Evolutionary conservation across 495 filamentous ascomycete genomes (phyloP), one percentile per base, ranked within the genome.

Genomic region (Parathielavia hyrcaniae): DNA sequence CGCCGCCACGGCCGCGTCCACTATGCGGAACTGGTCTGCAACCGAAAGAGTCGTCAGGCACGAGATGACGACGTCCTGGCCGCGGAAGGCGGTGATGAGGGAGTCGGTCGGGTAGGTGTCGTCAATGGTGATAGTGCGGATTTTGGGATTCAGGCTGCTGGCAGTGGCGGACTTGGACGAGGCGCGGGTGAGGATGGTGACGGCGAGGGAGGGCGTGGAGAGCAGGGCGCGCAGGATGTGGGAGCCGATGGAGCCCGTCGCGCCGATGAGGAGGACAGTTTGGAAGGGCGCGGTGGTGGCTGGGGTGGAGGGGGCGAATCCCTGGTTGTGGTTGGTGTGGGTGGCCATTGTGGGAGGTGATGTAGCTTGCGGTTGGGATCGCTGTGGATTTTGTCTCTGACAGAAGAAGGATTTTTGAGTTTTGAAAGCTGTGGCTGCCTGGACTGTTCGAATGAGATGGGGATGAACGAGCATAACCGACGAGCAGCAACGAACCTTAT

Each of bases 1-100:
- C 3, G 77, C 76, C 5, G 69, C 66, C n/a, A 74, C 71, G 23
- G 78, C 72, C n/a, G 80, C 80, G 50, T 81, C 77, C 50, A 83
- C 66, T 41, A 81, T 66, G 43, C 69, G 64, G 34, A 70, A 64
- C 45, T 81, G 77, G 6, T 65, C 56, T 0, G 70, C 50, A 8
- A 76, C 48, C 4, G 64, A 58, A 6, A 64, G 52, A 9, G 66
- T 58, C 9, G 61, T 62, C 17, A 78, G 66, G 41, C 71, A 64
- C 50, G 61, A 64, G 60, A 72, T 54, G 36, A 70, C 41, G 30
- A 55, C 61, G 44, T 70, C 66, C 13, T 66, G 60, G 10, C 62
- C 63, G 20, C 55, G 38, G 47, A 70, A 66, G 20, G 63, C 66
- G 23, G 58, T 32, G 41, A 61, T 46, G 34, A 68, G 64, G 16